Evolutionary conservation across 768 basidiomycete genomes (phyloP), one percentile per base, ranked within the genome.

Genomic region (Strobilomyces confusus): DNA sequence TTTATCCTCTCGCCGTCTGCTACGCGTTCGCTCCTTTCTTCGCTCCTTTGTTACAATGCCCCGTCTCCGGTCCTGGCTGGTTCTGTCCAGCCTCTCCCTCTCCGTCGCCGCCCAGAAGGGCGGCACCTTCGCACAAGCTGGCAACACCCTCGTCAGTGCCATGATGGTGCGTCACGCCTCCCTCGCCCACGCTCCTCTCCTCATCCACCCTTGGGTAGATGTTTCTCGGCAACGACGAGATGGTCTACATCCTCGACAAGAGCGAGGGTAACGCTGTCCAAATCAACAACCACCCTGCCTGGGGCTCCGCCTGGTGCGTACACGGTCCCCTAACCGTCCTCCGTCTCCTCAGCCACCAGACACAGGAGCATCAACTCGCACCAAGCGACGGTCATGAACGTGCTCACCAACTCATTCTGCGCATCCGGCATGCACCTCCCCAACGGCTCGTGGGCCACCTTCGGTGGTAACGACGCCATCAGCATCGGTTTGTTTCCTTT

Each of bases 241-340:
- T 84, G 68, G 87, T 95, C 30, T 95, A 93, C 72, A 87, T 94
- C 17, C 75, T 94, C 36, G 92, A 95, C 79, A 95, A 95, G 72
- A 82, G 85, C 6, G 87, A 92, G 64, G 82, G 81, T 22, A 92
- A 93, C 67, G 75, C 77, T 2, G 78, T 78, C 4, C 75, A 78
- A 57, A 74, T 90, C 51, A 75, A 78, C 55, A 82, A 82, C 1
- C 89, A 89, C 68, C 81, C 89, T 12, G 86, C 86, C 2, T 87
- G 85, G 81, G 89, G 80, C 8, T 69, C 86, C 0, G 82, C 82
- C 11, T 90, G 83, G 84, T 83, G 23, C 30, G 57, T 20, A 1
- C 19, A 11, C 20, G 5, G 7, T 20, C 38, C 37, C 19, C 20
- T 22, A 20, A 9, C 11, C 12, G 7, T 40, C n/a, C 5, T 40